Conservation (phyloP, 345 rosid species). For the Syzygium aromaticum region DNA sequence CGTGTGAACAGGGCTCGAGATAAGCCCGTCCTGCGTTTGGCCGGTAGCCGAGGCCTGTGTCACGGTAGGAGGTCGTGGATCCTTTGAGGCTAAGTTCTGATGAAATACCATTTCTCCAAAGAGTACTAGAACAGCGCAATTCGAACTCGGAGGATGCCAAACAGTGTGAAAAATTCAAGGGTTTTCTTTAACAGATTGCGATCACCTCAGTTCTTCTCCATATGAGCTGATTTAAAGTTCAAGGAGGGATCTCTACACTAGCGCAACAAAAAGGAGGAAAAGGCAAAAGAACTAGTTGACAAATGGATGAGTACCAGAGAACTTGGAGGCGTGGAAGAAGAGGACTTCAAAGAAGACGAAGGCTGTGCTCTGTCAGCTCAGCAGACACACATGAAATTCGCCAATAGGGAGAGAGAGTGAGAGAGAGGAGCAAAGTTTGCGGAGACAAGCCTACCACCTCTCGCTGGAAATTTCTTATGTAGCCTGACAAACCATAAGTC, state of each 20-base stretch:
- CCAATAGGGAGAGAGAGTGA: neutral
- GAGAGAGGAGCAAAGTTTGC: neutral
- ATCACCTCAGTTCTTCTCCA: neutral
- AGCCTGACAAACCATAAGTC: neutral
- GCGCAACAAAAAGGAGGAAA: neutral
- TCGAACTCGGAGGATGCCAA: neutral
- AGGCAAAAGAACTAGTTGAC: neutral
- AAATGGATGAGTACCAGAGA: neutral
- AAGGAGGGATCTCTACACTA: neutral
- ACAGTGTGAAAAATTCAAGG: neutral
- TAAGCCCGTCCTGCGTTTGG: constrained; percentile 23
- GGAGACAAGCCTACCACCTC: neutral
- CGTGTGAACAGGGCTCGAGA: constrained; percentile 13
- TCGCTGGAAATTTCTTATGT: neutral
- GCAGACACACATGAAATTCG: neutral
- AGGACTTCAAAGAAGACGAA: neutral
- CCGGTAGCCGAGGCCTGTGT: constrained; percentile 12
- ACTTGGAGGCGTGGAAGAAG: neutral
- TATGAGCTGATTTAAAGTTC: neutral
- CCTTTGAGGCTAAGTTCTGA: constrained; percentile 33
- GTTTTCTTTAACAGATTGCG: neutral
- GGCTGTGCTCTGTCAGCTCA: neutral
- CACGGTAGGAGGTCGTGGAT: constrained; percentile 30
- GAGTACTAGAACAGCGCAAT: neutral
- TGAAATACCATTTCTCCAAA: constrained; percentile 46